These are phyloP conservation scores for Metschnikowia lachancei DNA, from an alignment of 805 yeast genomes.

Conservation along the genomic window DNA sequence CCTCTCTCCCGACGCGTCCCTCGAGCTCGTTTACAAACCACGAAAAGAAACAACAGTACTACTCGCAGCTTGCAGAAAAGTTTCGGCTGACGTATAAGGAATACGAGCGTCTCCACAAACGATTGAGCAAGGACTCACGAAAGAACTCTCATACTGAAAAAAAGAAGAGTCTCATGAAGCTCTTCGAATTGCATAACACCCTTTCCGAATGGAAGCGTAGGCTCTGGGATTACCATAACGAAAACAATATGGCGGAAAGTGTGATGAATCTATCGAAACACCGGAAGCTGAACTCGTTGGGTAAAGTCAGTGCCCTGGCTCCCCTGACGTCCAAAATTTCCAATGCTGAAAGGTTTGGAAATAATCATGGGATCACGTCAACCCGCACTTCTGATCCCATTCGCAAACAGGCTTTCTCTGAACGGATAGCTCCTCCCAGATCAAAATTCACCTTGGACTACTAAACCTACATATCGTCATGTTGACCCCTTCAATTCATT, in stretches of 20 bases:
- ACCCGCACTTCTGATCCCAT: not conserved
- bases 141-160: constrained; percentile 14
- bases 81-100: constrained; percentile 18
- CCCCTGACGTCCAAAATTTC: constrained; percentile 10
- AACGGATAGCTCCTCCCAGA: constrained; percentile 1
- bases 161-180: constrained; percentile 30
- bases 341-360: constrained; percentile 5
- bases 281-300: constrained; percentile 25
- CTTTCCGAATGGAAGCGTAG: constrained; percentile 55
- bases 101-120: constrained; percentile 17
- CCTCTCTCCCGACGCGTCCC: constrained; percentile 16
- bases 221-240: constrained; percentile 48
- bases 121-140: constrained; percentile 13
- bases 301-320: constrained; percentile 11
- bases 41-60: constrained; percentile 21
- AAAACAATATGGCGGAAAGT: constrained; percentile 29
- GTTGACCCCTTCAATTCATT: too few species aligned
- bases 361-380: not conserved
- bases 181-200: constrained; percentile 50
- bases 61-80: constrained; percentile 19
- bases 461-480: not conserved
- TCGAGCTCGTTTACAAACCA: constrained; percentile 15
- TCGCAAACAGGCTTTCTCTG: constrained; percentile 2
- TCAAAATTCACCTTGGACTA: constrained; percentile 12
- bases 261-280: constrained; percentile 41